Percentiles rank a stretch among this genome's conserved stretches.
phyloP scores from a whole-genome alignment of 345 rosid species.

The Streptanthus diversifolius region DNA sequence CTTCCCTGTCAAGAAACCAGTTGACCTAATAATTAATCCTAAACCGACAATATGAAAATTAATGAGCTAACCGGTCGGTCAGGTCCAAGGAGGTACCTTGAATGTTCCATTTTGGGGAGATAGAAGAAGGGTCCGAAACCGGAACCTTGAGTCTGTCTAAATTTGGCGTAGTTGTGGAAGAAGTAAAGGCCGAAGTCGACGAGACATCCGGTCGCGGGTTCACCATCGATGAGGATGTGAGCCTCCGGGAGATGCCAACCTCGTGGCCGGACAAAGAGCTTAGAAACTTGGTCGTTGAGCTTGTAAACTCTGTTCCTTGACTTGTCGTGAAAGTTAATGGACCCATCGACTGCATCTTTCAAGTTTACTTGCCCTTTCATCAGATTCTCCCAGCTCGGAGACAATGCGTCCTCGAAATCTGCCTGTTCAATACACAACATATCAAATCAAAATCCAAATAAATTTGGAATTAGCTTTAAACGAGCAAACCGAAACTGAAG shows the following conservation, averaged over 20 bases:
- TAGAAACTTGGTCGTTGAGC: conserved; percentile 76
- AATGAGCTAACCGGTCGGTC: not conserved
- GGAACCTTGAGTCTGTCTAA: conserved; percentile 63
- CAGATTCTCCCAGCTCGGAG: conserved; percentile 95
- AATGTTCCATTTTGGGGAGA: conserved; percentile 95
- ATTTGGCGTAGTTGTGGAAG: conserved; percentile 65
- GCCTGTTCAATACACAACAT: conserved; percentile 43
- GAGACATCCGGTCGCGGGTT: conserved; percentile 84
- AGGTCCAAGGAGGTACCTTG: conserved; percentile 44
- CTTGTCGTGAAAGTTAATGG: conserved; percentile 70
- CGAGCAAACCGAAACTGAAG: too few relatives aligned
- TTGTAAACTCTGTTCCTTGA: conserved; percentile 77
- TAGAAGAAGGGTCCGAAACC: conserved; percentile 95
- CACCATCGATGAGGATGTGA: conserved; percentile 78
- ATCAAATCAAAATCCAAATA: not conserved
- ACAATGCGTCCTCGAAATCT: conserved; percentile 86
- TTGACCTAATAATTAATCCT: not conserved
- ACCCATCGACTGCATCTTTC: conserved; percentile 85
- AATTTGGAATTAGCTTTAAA: too few relatives aligned
- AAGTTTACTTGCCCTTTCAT: conserved; percentile 86
- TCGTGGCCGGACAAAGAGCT: conserved; percentile 81
- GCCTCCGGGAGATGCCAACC: conserved; percentile 96
- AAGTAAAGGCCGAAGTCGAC: conserved; percentile 92
- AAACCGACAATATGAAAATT: not conserved
- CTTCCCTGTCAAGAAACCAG: conserved; percentile 59